Evolutionary conservation across 2,329 filamentous ascomycete genomes (phyloP), one percentile per base, ranked within the genome.

Genomic region (Ceratocystis eucalypticola): DNA sequence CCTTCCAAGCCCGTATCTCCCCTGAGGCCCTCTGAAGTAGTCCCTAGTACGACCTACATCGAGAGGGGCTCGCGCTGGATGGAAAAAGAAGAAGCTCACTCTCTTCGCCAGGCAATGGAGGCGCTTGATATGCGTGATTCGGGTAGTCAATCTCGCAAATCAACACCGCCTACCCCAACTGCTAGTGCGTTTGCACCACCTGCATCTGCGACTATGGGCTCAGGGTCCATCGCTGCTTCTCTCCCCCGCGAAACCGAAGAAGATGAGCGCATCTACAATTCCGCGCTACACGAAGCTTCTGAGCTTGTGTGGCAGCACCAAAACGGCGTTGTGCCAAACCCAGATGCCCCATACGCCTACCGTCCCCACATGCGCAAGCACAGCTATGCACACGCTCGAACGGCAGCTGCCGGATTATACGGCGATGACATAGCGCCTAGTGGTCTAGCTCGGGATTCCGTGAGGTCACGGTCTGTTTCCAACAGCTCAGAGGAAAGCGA

Each of bases 301-400:
- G 88, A 92, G 73, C 79, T 93, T 59, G 89, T 93, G 55, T 91
- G 84, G 82, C 84, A 86, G 72, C 89, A 93, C 72, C 80, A 87
- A 72, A 82, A 90, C 70, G 72, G 71, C 61, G 74, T 79, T 66
- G 77, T 78, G 67, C 74, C 77, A 0, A 78, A 81, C 68, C 86
- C 87, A 2, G 81, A 84, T 55, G 82, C 84, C 1, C 83, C 87
- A 8, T 88, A 85, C 71, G 80, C 79, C 41, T 92, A 92, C 74
- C 84, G 80, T 69, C 80, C 84, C 28, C 86, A 90, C 72, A 77
- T 89, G 69, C 81, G 84, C 69, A 88, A 85, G 75, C 82, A 88
- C 70, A 89, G 87, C 75, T 88, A 90, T 71, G 84, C 85, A 53
- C 82, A 85, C 73, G 84, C 84, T 63, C 82, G 84, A 68, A 81